Conservation (phyloP, 345 rosid species). For the Camelina neglecta region DNA sequence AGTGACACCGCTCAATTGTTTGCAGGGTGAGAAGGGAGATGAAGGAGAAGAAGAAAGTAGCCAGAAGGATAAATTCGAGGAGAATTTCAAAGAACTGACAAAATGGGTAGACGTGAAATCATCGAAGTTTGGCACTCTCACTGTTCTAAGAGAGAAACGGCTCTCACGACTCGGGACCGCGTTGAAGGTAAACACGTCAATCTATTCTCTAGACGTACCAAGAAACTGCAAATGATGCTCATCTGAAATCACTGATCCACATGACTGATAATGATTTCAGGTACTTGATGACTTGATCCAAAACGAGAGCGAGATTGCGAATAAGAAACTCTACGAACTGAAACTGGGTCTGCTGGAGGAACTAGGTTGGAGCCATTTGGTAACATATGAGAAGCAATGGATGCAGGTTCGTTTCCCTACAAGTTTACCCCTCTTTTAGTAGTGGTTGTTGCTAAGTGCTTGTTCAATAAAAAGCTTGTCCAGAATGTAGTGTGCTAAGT, state of each 20-base stretch:
- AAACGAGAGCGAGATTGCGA: constrained; percentile 72
- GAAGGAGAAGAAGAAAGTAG: constrained; percentile 49
- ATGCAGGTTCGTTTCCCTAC: constrained; percentile 87
- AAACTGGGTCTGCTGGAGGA: constrained; percentile 81
- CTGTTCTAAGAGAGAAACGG: constrained; percentile 76
- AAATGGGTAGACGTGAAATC: constrained; percentile 94
- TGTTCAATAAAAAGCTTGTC: constrained; percentile 26
- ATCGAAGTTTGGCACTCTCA: constrained; percentile 71
- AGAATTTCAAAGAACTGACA: constrained; percentile 70
- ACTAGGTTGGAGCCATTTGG: constrained; percentile 79
- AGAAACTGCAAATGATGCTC: constrained; percentile 20
- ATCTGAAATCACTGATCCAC: constrained; percentile 8
- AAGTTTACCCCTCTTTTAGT: constrained; percentile 74
- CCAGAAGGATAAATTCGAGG: constrained; percentile 67
- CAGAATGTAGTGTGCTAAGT: background rate
- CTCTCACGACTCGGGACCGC: constrained; percentile 79
- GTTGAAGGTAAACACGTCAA: constrained; percentile 63
- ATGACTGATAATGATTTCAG: constrained; percentile 45
- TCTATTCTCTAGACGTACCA: background rate
- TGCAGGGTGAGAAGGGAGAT: constrained; percentile 58
- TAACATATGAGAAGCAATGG: constrained; percentile 77
- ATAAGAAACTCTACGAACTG: constrained; percentile 78
- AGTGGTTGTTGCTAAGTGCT: background rate
- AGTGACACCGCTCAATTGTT: constrained; percentile 17
- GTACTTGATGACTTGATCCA: constrained; percentile 76